These are phyloP conservation scores for Vitis hybrid DNA, from an alignment of 177 flowering plant species.

Conservation along the genomic window DNA sequence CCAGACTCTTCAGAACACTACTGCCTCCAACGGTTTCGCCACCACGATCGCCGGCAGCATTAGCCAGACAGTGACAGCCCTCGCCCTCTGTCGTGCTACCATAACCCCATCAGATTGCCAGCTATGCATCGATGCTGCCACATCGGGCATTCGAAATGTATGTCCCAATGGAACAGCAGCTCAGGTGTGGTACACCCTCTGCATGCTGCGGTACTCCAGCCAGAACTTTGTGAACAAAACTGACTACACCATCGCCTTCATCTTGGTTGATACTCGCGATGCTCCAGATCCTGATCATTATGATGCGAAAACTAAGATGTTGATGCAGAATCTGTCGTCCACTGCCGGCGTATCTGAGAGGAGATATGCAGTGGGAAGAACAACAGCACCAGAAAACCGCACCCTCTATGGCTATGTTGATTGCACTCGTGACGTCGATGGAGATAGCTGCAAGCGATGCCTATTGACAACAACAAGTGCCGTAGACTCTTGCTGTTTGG, in stretches of 20 bases:
- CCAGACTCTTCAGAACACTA: background rate
- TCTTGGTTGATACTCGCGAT: background rate
- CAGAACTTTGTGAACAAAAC: background rate
- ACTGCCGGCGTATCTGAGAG: background rate
- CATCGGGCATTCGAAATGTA: background rate
- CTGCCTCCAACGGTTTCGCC: slow-evolving; percentile 6
- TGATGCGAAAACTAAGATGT: background rate
- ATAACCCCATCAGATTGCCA: slow-evolving; percentile 1
- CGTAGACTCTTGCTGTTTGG: background rate
- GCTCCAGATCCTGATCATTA: slow-evolving; percentile 6
- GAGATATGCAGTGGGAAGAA: slow-evolving; percentile 7
- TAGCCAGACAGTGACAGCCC: background rate
- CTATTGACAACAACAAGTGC: background rate
- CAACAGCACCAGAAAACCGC: background rate
- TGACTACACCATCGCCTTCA: background rate
- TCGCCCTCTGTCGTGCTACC: slow-evolving; percentile 8
- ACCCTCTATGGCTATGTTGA: slow-evolving; percentile 7
- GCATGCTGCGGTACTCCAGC: slow-evolving; percentile 11
- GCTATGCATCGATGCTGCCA: background rate
- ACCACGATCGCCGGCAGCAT: background rate
- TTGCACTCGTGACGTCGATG: slow-evolving; percentile 8
- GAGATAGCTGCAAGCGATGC: slow-evolving; percentile 7
- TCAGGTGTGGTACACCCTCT: slow-evolving; percentile 1
- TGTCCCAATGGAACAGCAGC: slow-evolving; percentile 5
- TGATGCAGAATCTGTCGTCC: slow-evolving; percentile 1